phyloP scores from a whole-genome alignment of 2,329 filamentous ascomycete genomes.

The Escovopsis sp. region DNA sequence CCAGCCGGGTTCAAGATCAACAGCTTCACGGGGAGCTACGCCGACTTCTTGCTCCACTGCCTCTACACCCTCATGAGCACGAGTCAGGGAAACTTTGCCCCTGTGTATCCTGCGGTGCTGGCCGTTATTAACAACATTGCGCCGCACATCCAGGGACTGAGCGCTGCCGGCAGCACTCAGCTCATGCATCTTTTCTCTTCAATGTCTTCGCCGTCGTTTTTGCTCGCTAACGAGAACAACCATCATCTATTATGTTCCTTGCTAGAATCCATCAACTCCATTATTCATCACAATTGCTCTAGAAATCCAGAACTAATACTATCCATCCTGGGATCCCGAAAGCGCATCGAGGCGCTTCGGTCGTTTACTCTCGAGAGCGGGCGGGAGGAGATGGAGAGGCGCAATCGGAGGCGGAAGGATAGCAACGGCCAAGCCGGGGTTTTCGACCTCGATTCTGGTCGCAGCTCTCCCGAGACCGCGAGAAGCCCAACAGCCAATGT shows the following conservation, averaged over 20 bases:
- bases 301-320: constrained; percentile 73
- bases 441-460: constrained; percentile 32
- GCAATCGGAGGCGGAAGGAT: constrained; percentile 57
- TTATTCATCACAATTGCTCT: constrained; percentile 76
- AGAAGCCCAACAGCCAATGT: constrained; percentile 38
- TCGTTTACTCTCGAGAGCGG: constrained; percentile 86
- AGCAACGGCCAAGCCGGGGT: constrained; percentile 33
- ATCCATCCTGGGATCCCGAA: constrained; percentile 62
- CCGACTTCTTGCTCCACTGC: constrained; percentile 88
- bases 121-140: constrained; percentile 90
- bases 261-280: constrained; percentile 76
- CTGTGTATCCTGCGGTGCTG: constrained; percentile 81
- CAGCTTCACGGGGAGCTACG: constrained; percentile 80
- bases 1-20: constrained; percentile 67
- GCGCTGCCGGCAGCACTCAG: constrained; percentile 60
- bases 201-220: constrained; percentile 86
- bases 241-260: constrained; percentile 67
- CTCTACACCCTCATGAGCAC: constrained; percentile 85
- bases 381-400: constrained; percentile 76
- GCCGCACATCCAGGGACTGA: constrained; percentile 66
- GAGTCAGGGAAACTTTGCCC: constrained; percentile 78
- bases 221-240: constrained; percentile 85
- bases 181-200: constrained; percentile 77
- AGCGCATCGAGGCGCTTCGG: constrained; percentile 70
- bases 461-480: constrained; percentile 53